These are phyloP conservation scores for Talaromyces nanjingensis DNA, from an alignment of 495 filamentous ascomycete species.

Conservation along the genomic window DNA sequence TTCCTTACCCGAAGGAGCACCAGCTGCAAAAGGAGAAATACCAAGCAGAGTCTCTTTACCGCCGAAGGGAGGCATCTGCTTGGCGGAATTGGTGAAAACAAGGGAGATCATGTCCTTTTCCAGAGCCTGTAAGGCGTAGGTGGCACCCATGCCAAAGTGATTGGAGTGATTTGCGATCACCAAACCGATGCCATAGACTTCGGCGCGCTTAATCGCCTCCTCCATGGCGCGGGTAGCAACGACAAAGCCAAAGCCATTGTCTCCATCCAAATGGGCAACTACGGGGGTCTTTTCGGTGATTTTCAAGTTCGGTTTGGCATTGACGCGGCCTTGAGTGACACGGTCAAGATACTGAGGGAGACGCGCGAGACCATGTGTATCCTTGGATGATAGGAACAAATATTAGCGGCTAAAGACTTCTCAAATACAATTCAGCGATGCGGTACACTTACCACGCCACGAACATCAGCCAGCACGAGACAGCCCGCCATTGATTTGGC, in stretches of 20 bases:
- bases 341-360: slow-evolving; percentile 20
- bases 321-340: slow-evolving; percentile 16
- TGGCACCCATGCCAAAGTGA: slow-evolving; percentile 27
- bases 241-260: slow-evolving; percentile 27
- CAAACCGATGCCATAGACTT: slow-evolving; percentile 21
- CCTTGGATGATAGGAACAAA: background rate
- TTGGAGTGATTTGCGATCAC: slow-evolving; percentile 21
- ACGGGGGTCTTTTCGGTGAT: slow-evolving; percentile 21
- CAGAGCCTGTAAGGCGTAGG: slow-evolving; percentile 19
- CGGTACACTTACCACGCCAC: slow-evolving; percentile 10
- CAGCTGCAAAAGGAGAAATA: slow-evolving; percentile 20
- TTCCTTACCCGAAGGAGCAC: slow-evolving; percentile 2
- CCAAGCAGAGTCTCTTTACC: slow-evolving; percentile 20
- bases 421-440: background rate
- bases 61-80: slow-evolving; percentile 23
- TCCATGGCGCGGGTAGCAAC: slow-evolving; percentile 18
- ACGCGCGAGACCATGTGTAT: slow-evolving; percentile 22
- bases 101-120: slow-evolving; percentile 16
- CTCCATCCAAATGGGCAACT: slow-evolving; percentile 21
- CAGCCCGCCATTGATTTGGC: background rate
- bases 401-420: background rate
- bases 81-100: slow-evolving; percentile 24
- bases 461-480: slow-evolving; percentile 19
- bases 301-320: slow-evolving; percentile 12
- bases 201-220: slow-evolving; percentile 15